Evolutionary conservation across 768 basidiomycete genomes (phyloP).

Genomic region (Heimioporus sp.): DNA sequence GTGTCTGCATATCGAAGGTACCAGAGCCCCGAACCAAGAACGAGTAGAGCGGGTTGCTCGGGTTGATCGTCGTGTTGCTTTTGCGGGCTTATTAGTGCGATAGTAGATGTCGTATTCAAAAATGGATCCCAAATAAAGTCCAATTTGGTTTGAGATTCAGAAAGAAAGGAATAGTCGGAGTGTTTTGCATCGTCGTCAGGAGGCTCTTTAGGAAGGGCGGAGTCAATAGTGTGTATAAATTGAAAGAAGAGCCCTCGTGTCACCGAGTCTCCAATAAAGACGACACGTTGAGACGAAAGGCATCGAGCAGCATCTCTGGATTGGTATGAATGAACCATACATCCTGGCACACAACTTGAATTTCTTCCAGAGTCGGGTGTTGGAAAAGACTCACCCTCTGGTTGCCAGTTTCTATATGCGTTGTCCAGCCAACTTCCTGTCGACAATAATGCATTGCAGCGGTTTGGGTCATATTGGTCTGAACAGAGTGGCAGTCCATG

Average conservation of each 20-base stretch:
- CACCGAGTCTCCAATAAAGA: constrained; percentile 86
- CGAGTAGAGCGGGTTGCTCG: constrained; percentile 59
- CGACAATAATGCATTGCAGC: constrained; percentile 68
- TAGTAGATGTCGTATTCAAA: constrained; percentile 64
- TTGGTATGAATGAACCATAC: constrained; percentile 71
- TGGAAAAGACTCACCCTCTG: constrained; percentile 54
- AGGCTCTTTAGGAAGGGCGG: constrained; percentile 49
- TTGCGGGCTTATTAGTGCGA: constrained; percentile 38
- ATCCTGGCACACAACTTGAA: constrained; percentile 47
- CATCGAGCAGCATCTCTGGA: constrained; percentile 53
- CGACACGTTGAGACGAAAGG: constrained; percentile 54
- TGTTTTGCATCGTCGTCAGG: constrained; percentile 66
- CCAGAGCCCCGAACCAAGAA: constrained; percentile 88
- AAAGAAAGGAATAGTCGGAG: constrained; percentile 52
- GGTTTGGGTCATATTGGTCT: constrained; percentile 75
- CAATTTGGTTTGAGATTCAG: constrained; percentile 46
- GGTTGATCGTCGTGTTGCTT: constrained; percentile 1
- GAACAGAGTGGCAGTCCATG: not conserved
- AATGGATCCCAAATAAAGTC: constrained; percentile 87
- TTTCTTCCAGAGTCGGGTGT: not conserved
- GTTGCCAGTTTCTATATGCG: constrained; percentile 76
- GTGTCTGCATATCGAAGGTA: constrained; percentile 72
- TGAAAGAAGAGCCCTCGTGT: constrained; percentile 80
- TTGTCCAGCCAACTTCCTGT: constrained; percentile 79
- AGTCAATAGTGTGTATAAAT: constrained; percentile 59